Base-by-base conservation (phyloP, 345 rosid genomes). In the Capsella bursapastoris region DNA sequence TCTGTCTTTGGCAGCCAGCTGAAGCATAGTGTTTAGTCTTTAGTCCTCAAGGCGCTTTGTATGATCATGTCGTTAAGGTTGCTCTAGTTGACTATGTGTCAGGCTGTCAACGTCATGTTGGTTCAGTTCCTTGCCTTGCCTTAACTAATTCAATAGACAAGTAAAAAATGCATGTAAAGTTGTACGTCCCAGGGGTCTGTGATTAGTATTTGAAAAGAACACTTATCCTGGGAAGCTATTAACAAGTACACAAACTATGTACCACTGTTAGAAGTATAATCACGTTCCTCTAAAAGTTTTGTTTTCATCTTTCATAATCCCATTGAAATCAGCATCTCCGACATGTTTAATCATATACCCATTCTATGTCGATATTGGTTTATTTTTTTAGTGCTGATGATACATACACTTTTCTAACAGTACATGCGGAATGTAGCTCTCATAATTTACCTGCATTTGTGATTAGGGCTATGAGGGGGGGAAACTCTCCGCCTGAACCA, bases 381-480 rank as follows among this genome's bases (percentile, higher is more conserved):
- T 53, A 25, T 43, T 76, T 35, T 61, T 41, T 59, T 31, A 2
- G 29, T 60, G 50, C 25, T 70, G 31, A 48, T 70, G 58, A 9
- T 62, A 25, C n/a, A 9, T 62, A 25, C n/a, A 7, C 9, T 53
- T 32, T 48, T 70, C 40, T 44, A 29, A 58, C 53, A 58, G 25
- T 35, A 64, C 28, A 48, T 32, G 32, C 1, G 15, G 53, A 37
- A 50, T 68, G 64, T 53, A 64, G 7, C 71, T 64, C 80, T 57
- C 11, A 65, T 77, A 5, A 6, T 51, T 50, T 8, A 43, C 45
- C 66, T 64, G 67, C 18, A 44, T 66, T 78, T 66, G 38, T 68
- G 62, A 55, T n/a, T 77, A 87, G 99, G 76, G 73, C 84, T 59
- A 63, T 85, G 43, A 84, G 94, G 75, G 51, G 48, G 57, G 92